Evolutionary conservation across 768 basidiomycete species (phyloP), one percentile per base, ranked within the genome.

Genomic region (Xerocomus potaroensis): DNA sequence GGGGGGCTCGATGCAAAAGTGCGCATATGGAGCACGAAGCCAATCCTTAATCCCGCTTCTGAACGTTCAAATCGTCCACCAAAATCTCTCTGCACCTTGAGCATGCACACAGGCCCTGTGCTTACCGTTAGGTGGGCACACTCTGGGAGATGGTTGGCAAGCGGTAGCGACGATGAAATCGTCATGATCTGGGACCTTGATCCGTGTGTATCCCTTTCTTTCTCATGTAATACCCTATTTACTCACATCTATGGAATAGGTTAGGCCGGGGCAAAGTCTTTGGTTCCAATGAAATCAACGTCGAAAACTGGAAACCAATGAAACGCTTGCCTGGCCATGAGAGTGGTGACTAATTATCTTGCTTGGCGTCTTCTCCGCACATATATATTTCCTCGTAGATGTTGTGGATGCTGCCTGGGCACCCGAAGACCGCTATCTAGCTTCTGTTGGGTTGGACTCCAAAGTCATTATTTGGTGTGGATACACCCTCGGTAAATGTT

Each of bases 161-260:
- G 90, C 60, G 96, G 96, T 18, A 91, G 92, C 53, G 96, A 99
- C 66, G 96, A 98, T 62, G 81, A 85, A 62, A 87, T 94, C 54
- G 83, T 96, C 24, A 89, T 98, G 84, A 83, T 98, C 29, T 99
- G 94, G 96, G 91, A 93, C 61, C 78, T 92, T 39, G 93, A 96
- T 68, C 91, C 90, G 92, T 96, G 63, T 72, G 92, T 39, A 44
- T 47, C 1, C 21, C 18, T 43, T 58, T 21, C 37, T 11, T 15
- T 15, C 35, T 15, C 41, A 9, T 40, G n/a, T 15, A 16, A 16
- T 8, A 54, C 30, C 22, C 42, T 43, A 23, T 39, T 23, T 45
- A 47, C 26, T 11, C 45, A 24, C 33, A 40, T 50, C n/a, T 22
- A 43, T 39, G 30, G 47, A 29, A 48, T 59, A 93, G 90, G 21